These are phyloP conservation scores for Aegle marmelos DNA, from an alignment of 345 rosid genomes.

Conservation along the genomic window DNA sequence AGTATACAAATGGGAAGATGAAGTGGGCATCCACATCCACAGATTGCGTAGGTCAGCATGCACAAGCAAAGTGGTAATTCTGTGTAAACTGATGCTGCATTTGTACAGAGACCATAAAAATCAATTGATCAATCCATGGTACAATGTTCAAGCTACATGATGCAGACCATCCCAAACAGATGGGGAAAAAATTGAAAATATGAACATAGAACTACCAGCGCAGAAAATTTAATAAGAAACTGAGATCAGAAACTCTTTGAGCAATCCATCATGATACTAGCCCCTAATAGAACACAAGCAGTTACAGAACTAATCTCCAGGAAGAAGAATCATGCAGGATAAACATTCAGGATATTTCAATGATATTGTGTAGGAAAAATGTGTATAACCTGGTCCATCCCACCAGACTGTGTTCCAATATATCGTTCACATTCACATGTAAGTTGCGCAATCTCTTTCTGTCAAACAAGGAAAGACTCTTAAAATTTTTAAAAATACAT, in stretches of 20 bases:
- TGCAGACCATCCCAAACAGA: neutral
- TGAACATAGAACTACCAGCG: neutral
- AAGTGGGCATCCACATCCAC: too few relatives aligned
- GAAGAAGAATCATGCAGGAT: neutral
- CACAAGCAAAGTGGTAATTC: neutral
- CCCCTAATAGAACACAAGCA: neutral
- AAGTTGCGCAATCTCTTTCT: slow-evolving; percentile 96
- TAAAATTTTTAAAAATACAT: neutral
- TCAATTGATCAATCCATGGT: neutral
- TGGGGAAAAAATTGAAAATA: too few relatives aligned
- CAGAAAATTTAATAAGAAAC: neutral
- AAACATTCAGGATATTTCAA: neutral
- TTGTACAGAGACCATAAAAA: neutral
- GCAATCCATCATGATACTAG: neutral
- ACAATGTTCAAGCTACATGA: neutral
- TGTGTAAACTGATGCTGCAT: neutral
- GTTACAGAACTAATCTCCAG: neutral
- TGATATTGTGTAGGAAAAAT: neutral
- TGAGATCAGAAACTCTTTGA: neutral
- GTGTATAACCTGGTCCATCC: slow-evolving; percentile 89
- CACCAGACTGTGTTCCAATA: slow-evolving; percentile 98
- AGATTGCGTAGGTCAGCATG: neutral
- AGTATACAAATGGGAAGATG: too few relatives aligned
- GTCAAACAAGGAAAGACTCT: slow-evolving; percentile 16
- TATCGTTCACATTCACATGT: slow-evolving; percentile 94